These are phyloP conservation scores for Scheffersomyces coipomensis DNA, from an alignment of 805 yeast genomes.

Conservation along the genomic window DNA sequence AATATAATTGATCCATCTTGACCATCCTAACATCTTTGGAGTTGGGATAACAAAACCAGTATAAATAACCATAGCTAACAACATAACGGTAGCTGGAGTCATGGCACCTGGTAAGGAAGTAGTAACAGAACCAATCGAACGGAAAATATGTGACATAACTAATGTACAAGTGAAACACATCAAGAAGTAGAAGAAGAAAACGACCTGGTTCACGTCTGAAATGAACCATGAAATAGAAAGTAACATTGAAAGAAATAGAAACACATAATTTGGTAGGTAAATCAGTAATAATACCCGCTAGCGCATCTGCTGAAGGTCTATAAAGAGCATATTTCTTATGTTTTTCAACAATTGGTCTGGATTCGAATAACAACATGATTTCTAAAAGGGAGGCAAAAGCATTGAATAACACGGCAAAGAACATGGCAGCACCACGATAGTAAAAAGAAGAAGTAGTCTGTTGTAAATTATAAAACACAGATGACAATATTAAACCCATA, in stretches of 20 bases:
- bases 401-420: constrained; percentile 59
- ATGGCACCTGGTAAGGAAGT: constrained; percentile 40
- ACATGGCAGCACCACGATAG: constrained; percentile 62
- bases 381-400: constrained; percentile 62
- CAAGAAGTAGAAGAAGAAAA: constrained; percentile 38
- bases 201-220: constrained; percentile 36
- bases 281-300: constrained; percentile 59
- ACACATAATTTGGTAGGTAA: constrained; percentile 55
- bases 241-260: constrained; percentile 29
- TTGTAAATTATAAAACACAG: constrained; percentile 54
- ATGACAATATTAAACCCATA: constrained; percentile 60
- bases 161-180: constrained; percentile 29
- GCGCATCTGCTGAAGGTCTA: constrained; percentile 71
- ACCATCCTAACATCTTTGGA: constrained; percentile 61
- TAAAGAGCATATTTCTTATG: constrained; percentile 72
- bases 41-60: constrained; percentile 47
- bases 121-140: constrained; percentile 42
- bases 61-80: constrained; percentile 55
- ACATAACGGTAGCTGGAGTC: constrained; percentile 45
- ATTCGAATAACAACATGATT: constrained; percentile 55
- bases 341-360: constrained; percentile 65
- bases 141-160: constrained; percentile 40
- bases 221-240: constrained; percentile 50
- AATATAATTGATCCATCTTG: constrained; percentile 48
- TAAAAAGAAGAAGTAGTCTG: constrained; percentile 54